A percentile compares a stretch with the other conserved stretches of the same genome.
Conservation (phyloP, 1,284 basidiomycete genomes). For the Microbotryum silenes-acaulis region DNA sequence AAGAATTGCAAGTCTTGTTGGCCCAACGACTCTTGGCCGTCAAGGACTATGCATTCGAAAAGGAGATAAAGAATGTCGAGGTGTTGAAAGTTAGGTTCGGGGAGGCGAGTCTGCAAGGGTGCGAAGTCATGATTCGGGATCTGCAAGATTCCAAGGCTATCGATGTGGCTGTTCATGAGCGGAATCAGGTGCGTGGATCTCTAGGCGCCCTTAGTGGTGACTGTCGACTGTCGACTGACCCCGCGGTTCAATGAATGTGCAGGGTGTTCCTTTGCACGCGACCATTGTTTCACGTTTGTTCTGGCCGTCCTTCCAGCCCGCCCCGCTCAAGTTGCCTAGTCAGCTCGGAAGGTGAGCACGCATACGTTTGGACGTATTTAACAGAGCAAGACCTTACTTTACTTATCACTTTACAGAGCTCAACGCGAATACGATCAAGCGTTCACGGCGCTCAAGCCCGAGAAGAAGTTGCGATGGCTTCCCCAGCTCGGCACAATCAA, state of each 20-base stretch:
- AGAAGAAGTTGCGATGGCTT: constrained; percentile 78
- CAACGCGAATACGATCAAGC: constrained; percentile 67
- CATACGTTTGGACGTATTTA: background rate
- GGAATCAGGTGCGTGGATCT: constrained; percentile 50
- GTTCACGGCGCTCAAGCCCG: constrained; percentile 73
- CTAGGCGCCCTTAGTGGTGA: background rate
- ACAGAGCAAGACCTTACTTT: constrained; percentile 6
- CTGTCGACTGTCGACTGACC: no score
- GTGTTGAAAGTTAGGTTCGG: constrained; percentile 89
- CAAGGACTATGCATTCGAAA: constrained; percentile 68
- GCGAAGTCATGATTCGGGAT: constrained; percentile 93
- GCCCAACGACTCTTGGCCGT: constrained; percentile 73
- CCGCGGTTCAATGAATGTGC: no score
- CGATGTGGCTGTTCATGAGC: constrained; percentile 71
- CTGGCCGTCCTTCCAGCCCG: constrained; percentile 75
- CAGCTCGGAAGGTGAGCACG: constrained; percentile 59
- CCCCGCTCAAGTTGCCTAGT: constrained; percentile 67
- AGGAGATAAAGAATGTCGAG: constrained; percentile 77
- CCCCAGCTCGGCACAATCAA: constrained; percentile 74
- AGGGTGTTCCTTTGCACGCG: constrained; percentile 60
- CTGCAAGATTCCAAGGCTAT: constrained; percentile 85
- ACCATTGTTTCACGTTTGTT: constrained; percentile 85
- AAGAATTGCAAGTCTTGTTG: constrained; percentile 80
- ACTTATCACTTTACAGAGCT: constrained; percentile 46
- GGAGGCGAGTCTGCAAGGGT: constrained; percentile 77